Conservation (phyloP, 1,284 basidiomycete species). For the Apiotrichum mycotoxinovorans region DNA sequence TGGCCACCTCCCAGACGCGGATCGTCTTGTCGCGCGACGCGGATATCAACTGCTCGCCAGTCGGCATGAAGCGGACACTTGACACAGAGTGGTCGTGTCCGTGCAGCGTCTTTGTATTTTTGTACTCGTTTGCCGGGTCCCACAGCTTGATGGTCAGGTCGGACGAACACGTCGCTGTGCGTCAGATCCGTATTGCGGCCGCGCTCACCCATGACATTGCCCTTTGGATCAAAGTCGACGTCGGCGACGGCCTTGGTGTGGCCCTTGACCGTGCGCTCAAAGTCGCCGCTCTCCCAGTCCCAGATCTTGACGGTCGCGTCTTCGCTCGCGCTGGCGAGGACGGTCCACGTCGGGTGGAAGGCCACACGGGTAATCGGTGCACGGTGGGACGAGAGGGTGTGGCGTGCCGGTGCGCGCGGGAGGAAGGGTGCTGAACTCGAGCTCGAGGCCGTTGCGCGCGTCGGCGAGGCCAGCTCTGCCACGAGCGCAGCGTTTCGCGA, state of each 20-base stretch:
- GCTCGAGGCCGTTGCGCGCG: constrained; percentile 50
- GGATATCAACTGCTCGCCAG: constrained; percentile 75
- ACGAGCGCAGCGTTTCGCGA: constrained; percentile 68
- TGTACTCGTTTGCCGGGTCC: constrained; percentile 85
- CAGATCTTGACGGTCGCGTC: constrained; percentile 86
- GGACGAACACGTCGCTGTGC: constrained; percentile 78
- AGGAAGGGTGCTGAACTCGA: constrained; percentile 68
- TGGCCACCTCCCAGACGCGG: constrained; percentile 77
- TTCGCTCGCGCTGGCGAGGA: constrained; percentile 78
- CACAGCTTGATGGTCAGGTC: constrained; percentile 88
- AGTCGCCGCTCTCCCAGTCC: constrained; percentile 94
- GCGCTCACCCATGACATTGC: constrained; percentile 68
- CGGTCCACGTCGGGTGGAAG: constrained; percentile 82
- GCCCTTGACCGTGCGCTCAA: constrained; percentile 85
- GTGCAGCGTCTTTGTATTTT: constrained; percentile 77
- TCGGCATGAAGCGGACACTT: constrained; percentile 74
- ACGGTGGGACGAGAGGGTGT: constrained; percentile 76
- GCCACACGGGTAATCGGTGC: constrained; percentile 70
- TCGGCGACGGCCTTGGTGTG: constrained; percentile 86
- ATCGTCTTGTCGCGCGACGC: constrained; percentile 84
- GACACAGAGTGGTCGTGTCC: constrained; percentile 91
- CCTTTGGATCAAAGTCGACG: constrained; percentile 82
- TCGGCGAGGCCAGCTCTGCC: constrained; percentile 62
- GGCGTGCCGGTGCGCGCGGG: constrained; percentile 71
- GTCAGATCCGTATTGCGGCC: constrained; percentile 1